Base-by-base conservation (phyloP, 2,329 filamentous ascomycete species). In the Colletotrichum plurivorum region DNA sequence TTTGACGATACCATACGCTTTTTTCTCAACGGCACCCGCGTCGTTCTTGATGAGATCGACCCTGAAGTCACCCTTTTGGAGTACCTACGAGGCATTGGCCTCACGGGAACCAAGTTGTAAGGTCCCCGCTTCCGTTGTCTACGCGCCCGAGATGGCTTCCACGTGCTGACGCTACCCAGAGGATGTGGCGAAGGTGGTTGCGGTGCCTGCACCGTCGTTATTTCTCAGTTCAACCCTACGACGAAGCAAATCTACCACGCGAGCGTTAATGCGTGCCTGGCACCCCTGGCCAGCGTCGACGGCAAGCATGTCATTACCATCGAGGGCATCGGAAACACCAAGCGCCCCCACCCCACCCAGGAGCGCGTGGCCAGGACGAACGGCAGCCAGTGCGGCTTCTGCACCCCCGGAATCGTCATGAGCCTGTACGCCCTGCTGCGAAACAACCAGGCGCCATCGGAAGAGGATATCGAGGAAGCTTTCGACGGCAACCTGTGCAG, bases 281-380 rank as follows among this genome's bases (percentile, higher is more conserved):
- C 96, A 12, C 96, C 96, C 7, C 87, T 99, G 54, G 93, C 94
- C 73, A 97, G 94, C 75, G 89, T 98, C 51, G 96, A 98, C 79
- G 96, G 96, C 52, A 99, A 99, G 79, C 96, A 99, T 87, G 94
- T 98, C 76, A 95, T 99, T 77, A 99, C 96, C 3, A 92, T 99
- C 48, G 96, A 99, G 81, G 96, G 96, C 7, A 98, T 99, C 75
- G 96, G 96, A 12, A 93, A 92, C 78, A 91, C 93, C 31, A 92
- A 96, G 79, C 89, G 87, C 49, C 96, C 96, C 5, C 96, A 99
- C 83, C 93, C 95, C 2, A 86, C 92, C 4, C 96, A 98, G 78
- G 94, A 98, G 82, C 89, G 96, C 55, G 93, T 99, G 75, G 95
- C 96, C 18, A 93, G 93, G 80, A 89, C 92, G 39, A 96, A 97